Percentiles rank a stretch among this genome's conserved stretches.
phyloP scores from a whole-genome alignment of 176 grass and related monocot genomes.

The Lolium rigidum region DNA sequence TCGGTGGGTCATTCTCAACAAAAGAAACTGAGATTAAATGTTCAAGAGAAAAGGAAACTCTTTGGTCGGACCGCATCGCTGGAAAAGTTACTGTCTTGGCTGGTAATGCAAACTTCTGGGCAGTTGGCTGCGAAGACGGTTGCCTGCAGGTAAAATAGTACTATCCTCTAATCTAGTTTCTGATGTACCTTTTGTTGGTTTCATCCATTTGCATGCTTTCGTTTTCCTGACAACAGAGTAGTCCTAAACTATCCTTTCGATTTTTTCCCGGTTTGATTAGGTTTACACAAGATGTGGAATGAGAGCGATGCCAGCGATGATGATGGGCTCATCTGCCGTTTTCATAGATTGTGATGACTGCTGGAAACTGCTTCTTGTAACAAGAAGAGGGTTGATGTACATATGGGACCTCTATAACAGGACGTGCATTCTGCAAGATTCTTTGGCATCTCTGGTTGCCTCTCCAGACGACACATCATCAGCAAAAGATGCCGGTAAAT shows the following conservation, averaged over 20 bases:
- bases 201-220: neutral
- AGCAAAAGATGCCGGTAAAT: conserved; percentile 81
- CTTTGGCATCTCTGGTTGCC: conserved; percentile 71
- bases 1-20: conserved; percentile 55
- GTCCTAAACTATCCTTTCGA: neutral
- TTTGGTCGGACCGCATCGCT: conserved; percentile 90
- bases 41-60: conserved; percentile 65
- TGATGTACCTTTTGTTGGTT: neutral
- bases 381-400: conserved; percentile 79
- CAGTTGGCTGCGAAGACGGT: conserved; percentile 91
- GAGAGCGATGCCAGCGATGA: conserved; percentile 85
- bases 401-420: conserved; percentile 89
- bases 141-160: conserved; percentile 77
- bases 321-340: conserved; percentile 84
- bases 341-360: conserved; percentile 90
- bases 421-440: conserved; percentile 81
- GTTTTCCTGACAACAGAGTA: conserved; percentile 25
- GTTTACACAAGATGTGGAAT: conserved; percentile 90
- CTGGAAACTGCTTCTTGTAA: conserved; percentile 91
- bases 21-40: conserved; percentile 89
- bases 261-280: conserved; percentile 50
- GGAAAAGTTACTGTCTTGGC: conserved; percentile 94
- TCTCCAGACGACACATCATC: conserved; percentile 55
- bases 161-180: neutral
- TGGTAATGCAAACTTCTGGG: conserved; percentile 95